Evolutionary conservation across 2,329 filamentous ascomycete genomes (phyloP).

Genomic region (Colletotrichum chlorophyti): DNA sequence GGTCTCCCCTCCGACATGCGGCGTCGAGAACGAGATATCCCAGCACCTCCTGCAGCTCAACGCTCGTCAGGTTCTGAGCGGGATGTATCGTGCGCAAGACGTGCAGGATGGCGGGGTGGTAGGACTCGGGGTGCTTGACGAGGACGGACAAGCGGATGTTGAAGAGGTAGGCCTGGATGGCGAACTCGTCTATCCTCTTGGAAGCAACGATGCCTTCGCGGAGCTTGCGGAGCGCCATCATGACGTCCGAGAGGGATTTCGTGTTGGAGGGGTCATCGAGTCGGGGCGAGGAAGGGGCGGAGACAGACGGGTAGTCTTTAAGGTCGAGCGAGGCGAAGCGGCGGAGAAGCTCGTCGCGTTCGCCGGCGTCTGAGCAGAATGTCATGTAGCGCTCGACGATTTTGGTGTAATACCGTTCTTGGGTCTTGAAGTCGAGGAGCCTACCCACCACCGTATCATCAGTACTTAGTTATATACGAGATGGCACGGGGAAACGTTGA

Average conservation of each 20-base stretch:
- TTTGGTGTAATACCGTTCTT: conserved; percentile 85
- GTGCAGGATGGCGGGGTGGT: conserved; percentile 85
- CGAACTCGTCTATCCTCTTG: conserved; percentile 78
- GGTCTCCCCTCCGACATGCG: conserved; percentile 80
- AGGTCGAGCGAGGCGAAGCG: conserved; percentile 73
- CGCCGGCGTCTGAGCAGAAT: conserved; percentile 79
- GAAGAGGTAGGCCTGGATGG: conserved; percentile 90
- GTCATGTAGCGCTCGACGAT: conserved; percentile 90
- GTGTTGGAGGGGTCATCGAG: conserved; percentile 46
- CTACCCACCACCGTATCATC: conserved; percentile 45
- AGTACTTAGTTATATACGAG: too few relatives aligned
- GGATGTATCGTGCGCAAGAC: conserved; percentile 77
- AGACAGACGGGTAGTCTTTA: conserved; percentile 30
- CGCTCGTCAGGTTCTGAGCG: conserved; percentile 68
- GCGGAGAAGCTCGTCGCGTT: conserved; percentile 74
- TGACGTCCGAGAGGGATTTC: conserved; percentile 74
- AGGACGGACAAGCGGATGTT: conserved; percentile 85
- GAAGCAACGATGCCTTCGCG: conserved; percentile 88
- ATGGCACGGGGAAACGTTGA: too few relatives aligned
- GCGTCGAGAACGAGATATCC: conserved; percentile 86
- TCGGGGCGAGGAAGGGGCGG: conserved; percentile 22
- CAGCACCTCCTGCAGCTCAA: conserved; percentile 80
- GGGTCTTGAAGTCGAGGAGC: conserved; percentile 75
- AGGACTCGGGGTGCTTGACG: conserved; percentile 83
- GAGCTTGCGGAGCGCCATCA: conserved; percentile 88